Conservation (phyloP, 495 filamentous ascomycete genomes). For the Daldinia vernicosa region DNA sequence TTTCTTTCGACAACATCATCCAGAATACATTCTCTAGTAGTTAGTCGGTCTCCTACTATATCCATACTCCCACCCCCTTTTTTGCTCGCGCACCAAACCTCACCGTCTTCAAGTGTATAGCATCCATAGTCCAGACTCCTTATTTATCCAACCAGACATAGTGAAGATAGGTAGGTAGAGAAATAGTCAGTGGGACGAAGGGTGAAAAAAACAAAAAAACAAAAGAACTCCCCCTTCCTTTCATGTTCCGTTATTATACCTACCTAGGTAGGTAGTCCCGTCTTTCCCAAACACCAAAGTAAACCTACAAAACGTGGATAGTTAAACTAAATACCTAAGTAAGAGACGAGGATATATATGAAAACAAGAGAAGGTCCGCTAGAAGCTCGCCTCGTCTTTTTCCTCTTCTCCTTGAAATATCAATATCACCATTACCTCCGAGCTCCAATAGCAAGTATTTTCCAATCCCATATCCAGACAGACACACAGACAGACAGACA, state of each 20-base stretch:
- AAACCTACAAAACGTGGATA: background rate
- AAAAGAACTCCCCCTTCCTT: background rate
- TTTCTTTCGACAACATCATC: background rate
- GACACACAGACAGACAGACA: background rate
- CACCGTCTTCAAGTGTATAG: background rate
- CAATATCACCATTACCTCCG: background rate
- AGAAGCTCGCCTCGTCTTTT: too few species aligned
- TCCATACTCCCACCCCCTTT: background rate
- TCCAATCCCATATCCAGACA: background rate
- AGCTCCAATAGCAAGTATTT: background rate
- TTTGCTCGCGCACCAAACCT: background rate
- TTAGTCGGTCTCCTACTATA: background rate
- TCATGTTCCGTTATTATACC: conserved; percentile 3
- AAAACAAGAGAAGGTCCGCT: background rate
- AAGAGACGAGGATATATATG: background rate
- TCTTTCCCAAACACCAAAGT: background rate
- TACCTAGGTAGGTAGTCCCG: too few species aligned
- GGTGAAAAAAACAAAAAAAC: background rate
- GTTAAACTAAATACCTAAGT: background rate
- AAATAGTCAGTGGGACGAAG: background rate
- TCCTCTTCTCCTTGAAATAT: background rate
- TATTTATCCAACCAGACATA: background rate
- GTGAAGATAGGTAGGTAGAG: background rate
- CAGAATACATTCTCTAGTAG: background rate
- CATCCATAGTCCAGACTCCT: background rate